A percentile compares a stretch with the other conserved stretches of the same genome.
phyloP scores from a whole-genome alignment of 495 filamentous ascomycete species.

The Podospora sp. region DNA sequence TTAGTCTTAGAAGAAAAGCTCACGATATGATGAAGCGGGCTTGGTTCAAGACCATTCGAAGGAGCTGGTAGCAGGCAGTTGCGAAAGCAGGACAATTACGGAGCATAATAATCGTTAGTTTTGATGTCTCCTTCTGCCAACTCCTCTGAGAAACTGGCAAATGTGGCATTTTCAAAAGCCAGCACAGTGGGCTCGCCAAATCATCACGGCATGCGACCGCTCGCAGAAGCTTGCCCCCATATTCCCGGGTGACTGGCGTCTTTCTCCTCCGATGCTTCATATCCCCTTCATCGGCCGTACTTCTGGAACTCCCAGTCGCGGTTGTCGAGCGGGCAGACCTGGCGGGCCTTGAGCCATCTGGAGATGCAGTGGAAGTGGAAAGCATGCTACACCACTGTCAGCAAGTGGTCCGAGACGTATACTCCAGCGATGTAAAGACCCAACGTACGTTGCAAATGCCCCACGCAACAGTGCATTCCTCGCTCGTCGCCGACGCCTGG shows the following conservation, averaged over 20 bases:
- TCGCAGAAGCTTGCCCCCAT: no score
- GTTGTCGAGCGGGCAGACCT: conserved; percentile 98
- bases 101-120: neutral
- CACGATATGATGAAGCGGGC: conserved; percentile 21
- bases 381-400: conserved; percentile 68
- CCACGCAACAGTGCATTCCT: conserved; percentile 99
- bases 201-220: neutral
- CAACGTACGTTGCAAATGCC: conserved; percentile 89
- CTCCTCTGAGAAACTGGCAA: neutral
- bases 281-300: conserved; percentile 65
- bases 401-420: conserved; percentile 10
- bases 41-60: neutral
- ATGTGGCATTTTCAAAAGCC: neutral
- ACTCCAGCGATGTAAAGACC: neutral
- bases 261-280: neutral
- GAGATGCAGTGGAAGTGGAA: conserved; percentile 99
- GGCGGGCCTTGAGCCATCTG: conserved; percentile 98
- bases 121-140: neutral
- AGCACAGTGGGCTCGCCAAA: neutral
- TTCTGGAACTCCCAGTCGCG: conserved; percentile 99
- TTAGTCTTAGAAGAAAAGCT: conserved; percentile 49
- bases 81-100: neutral
- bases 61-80: neutral
- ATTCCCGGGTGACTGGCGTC: neutral
- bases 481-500: conserved; percentile 93